These are phyloP conservation scores for Tolypocladium capitatum DNA, from an alignment of 2,329 filamentous ascomycete species.

Conservation along the genomic window DNA sequence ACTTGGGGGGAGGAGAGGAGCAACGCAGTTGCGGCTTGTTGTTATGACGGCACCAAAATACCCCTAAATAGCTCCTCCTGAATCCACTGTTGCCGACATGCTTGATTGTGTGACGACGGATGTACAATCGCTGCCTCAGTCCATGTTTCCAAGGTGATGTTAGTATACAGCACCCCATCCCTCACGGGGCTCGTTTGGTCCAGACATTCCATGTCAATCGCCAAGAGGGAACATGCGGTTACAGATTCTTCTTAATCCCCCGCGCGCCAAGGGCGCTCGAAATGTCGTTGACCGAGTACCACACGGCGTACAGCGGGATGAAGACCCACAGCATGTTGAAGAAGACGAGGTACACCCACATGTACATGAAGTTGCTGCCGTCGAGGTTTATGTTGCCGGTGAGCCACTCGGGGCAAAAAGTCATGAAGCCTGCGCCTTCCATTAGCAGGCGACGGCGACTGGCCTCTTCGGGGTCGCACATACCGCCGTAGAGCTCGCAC, in stretches of 20 bases:
- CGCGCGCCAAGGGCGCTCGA: constrained; percentile 32
- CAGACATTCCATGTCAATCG: background rate
- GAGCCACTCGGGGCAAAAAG: constrained; percentile 58
- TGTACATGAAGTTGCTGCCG: constrained; percentile 53
- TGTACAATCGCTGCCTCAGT: too few relatives aligned
- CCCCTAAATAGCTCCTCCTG: constrained; percentile 4
- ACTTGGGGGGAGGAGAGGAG: background rate
- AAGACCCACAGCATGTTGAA: constrained; percentile 58
- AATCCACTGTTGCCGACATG: background rate
- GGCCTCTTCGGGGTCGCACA: constrained; percentile 6
- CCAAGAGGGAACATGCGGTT: background rate
- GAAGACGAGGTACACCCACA: constrained; percentile 55
- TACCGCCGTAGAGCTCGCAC: constrained; percentile 52
- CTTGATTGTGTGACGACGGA: too few relatives aligned
- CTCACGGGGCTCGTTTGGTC: background rate
- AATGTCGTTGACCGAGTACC: constrained; percentile 41
- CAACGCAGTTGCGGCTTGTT: background rate
- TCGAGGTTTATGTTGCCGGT: constrained; percentile 49
- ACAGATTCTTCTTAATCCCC: constrained; percentile 17
- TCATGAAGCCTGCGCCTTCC: constrained; percentile 46
- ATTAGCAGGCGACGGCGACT: background rate
- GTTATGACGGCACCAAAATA: constrained; percentile 1
- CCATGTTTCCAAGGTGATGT: background rate
- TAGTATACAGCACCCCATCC: background rate
- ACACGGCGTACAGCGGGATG: constrained; percentile 46